phyloP scores from a whole-genome alignment of 1,284 basidiomycete genomes.

The Leccinum pallidistipes region DNA sequence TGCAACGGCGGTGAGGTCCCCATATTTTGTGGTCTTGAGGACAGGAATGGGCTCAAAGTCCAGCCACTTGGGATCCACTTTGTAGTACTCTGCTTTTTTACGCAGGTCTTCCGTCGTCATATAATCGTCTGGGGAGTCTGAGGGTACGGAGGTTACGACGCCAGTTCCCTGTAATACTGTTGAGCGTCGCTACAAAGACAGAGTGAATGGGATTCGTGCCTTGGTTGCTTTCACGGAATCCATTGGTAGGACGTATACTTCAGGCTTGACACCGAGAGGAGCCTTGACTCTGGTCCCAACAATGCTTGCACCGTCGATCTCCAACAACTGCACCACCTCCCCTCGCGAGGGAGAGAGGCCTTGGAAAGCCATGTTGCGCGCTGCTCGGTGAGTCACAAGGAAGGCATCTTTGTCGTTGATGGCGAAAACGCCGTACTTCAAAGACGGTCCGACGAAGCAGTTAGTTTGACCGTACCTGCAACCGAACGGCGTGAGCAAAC shows the following conservation, averaged over 20 bases:
- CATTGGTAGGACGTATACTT: constrained; percentile 98
- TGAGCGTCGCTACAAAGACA: constrained; percentile 3
- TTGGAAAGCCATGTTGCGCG: constrained; percentile 98
- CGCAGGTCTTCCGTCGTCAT: constrained; percentile 89
- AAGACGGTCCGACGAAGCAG: constrained; percentile 90
- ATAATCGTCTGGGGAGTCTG: constrained; percentile 98
- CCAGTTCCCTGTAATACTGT: constrained; percentile 76
- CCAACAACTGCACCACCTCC: constrained; percentile 69
- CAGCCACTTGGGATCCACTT: constrained; percentile 91
- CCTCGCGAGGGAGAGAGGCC: constrained; percentile 74
- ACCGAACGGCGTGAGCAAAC: constrained; percentile 9
- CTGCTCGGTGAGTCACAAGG: constrained; percentile 87
- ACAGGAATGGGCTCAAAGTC: constrained; percentile 87
- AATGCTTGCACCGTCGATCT: constrained; percentile 78
- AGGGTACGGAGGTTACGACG: constrained; percentile 97
- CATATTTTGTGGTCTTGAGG: constrained; percentile 86
- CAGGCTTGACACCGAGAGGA: constrained; percentile 78
- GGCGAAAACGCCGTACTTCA: constrained; percentile 94
- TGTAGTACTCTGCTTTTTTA: constrained; percentile 98
- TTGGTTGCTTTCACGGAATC: constrained; percentile 95
- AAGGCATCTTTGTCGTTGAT: constrained; percentile 87
- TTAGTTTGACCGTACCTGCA: constrained; percentile 96
- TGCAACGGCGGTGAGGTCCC: constrained; percentile 88
- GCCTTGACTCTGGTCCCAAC: constrained; percentile 93
- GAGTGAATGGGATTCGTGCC: constrained; percentile 35